phyloP scores from a whole-genome alignment of 305 asterid genomes.

The Fraxinus nigra region DNA sequence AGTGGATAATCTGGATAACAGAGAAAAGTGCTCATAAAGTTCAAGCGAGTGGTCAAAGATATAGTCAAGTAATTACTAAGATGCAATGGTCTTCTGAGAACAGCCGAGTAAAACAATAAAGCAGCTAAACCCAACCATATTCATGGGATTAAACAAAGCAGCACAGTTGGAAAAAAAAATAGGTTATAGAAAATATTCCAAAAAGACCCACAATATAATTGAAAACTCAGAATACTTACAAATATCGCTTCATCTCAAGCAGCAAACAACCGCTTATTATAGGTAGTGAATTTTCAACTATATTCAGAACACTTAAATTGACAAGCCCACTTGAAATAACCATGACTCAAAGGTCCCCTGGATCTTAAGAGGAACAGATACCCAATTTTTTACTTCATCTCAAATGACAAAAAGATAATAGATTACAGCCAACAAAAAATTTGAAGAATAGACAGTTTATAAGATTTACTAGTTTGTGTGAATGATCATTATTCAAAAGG shows the following conservation, averaged over 20 bases:
- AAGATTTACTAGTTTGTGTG: neutral
- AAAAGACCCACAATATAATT: neutral
- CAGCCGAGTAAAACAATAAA: neutral
- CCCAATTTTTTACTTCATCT: neutral
- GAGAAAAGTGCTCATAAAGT: neutral
- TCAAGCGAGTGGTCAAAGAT: conserved; percentile 2
- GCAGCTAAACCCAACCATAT: neutral
- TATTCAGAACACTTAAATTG: neutral
- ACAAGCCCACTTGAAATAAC: neutral
- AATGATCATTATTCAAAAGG: neutral
- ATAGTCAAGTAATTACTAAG: neutral
- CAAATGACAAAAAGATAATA: neutral
- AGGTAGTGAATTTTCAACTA: neutral
- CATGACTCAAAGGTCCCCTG: neutral
- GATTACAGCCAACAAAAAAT: neutral
- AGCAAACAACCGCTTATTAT: neutral
- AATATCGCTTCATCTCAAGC: neutral
- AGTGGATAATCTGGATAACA: conserved; percentile 69
- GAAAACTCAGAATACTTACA: neutral
- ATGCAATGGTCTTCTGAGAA: neutral
- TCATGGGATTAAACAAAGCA: neutral
- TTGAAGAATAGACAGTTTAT: neutral
- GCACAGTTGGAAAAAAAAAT: neutral
- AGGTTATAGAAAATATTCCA: neutral
- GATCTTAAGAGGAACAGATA: neutral